Conservation (phyloP, 108 stramenopile species). For the Conticribra guillardii region DNA sequence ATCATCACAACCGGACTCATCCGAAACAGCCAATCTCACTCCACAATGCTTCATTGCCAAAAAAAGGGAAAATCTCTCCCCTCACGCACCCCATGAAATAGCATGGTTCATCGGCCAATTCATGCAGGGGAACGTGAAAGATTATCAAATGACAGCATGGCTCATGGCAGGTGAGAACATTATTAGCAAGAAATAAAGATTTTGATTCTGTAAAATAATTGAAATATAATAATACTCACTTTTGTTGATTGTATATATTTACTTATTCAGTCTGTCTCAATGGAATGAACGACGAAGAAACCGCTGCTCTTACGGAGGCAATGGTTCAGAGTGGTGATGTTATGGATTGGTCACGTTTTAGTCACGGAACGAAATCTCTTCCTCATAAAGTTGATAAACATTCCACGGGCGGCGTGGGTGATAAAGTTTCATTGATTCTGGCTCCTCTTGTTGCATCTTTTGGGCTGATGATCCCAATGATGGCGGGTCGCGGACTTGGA, state of each 20-base stretch:
- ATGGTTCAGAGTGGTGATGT: constrained; percentile 74
- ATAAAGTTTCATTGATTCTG: constrained; percentile 77
- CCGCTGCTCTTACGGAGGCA: constrained; percentile 66
- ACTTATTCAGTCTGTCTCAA: constrained; percentile 78
- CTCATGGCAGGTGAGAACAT: no score
- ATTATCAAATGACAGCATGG: constrained; percentile 91
- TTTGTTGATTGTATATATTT: no score
- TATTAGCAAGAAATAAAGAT: no score
- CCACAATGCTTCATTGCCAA: constrained; percentile 27
- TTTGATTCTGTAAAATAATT: no score
- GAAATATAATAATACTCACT: no score
- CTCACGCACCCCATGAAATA: constrained; percentile 64
- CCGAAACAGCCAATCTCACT: constrained; percentile 12
- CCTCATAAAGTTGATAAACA: constrained; percentile 77
- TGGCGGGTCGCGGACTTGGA: constrained; percentile 84
- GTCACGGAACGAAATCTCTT: background rate
- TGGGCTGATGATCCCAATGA: constrained; percentile 78
- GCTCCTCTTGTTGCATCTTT: constrained; percentile 78
- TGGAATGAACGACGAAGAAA: constrained; percentile 73
- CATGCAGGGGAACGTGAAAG: constrained; percentile 58
- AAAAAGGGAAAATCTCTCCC: constrained; percentile 48
- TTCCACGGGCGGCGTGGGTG: constrained; percentile 85
- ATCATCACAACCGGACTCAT: no score
- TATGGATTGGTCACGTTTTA: constrained; percentile 55
- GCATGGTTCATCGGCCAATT: constrained; percentile 55